A percentile compares a stretch with the other conserved stretches of the same genome.
phyloP scores from a whole-genome alignment of 768 basidiomycete species.

The Termitomyces sp. region DNA sequence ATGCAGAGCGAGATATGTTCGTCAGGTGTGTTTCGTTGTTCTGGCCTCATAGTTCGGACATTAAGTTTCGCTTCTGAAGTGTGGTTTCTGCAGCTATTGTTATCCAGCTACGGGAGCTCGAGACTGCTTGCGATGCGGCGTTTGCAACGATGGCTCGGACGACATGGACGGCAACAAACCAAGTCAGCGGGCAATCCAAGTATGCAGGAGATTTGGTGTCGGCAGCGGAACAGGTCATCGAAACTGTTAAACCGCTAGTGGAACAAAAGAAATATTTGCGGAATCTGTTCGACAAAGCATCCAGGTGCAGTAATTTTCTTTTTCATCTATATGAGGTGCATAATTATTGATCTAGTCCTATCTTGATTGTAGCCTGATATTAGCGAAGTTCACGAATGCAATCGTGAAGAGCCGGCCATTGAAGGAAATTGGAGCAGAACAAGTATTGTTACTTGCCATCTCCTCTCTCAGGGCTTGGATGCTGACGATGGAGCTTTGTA shows the following conservation, averaged over 20 bases:
- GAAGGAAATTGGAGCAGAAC: slow-evolving; percentile 92
- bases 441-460: slow-evolving; percentile 42
- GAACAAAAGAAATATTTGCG: slow-evolving; percentile 95
- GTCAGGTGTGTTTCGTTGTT: slow-evolving; percentile 54
- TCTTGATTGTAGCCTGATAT: slow-evolving; percentile 55
- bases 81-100: slow-evolving; percentile 83
- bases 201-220: slow-evolving; percentile 78
- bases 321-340: not conserved
- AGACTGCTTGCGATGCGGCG: slow-evolving; percentile 74
- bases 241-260: slow-evolving; percentile 71
- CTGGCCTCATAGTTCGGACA: not conserved
- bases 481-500: slow-evolving; percentile 25
- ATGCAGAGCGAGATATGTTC: slow-evolving; percentile 85
- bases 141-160: slow-evolving; percentile 75
- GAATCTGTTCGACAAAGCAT: slow-evolving; percentile 92
- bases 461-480: not conserved
- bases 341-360: not conserved
- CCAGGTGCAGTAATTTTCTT: slow-evolving; percentile 53
- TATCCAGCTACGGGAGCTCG: slow-evolving; percentile 79
- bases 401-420: slow-evolving; percentile 89
- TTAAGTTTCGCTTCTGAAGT: slow-evolving; percentile 33
- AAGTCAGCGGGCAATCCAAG: slow-evolving; percentile 83
- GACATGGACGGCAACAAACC: slow-evolving; percentile 73
- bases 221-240: slow-evolving; percentile 72
- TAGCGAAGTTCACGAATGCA: slow-evolving; percentile 85